These are phyloP conservation scores for Talaromyces amestolkiae DNA, from an alignment of 2,329 filamentous ascomycete genomes.

Conservation along the genomic window DNA sequence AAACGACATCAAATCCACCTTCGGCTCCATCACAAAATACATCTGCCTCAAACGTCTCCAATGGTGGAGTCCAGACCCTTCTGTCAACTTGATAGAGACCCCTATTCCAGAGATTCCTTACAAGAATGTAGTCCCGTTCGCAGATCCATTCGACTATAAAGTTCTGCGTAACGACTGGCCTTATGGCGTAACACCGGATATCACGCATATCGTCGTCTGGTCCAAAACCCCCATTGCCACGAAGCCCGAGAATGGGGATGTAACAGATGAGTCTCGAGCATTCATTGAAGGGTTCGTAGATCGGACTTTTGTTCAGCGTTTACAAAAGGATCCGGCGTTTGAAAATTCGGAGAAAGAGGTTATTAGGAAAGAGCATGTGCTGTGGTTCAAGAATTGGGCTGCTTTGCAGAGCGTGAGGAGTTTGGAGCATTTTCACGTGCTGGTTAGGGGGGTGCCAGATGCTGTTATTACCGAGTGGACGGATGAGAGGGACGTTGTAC, in stretches of 20 bases:
- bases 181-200: constrained; percentile 56
- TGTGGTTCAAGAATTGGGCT: constrained; percentile 67
- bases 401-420: constrained; percentile 60
- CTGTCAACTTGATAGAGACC: constrained; percentile 26
- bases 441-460: constrained; percentile 50
- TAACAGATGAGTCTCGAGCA: constrained; percentile 50
- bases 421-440: constrained; percentile 57
- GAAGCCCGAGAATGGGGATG: constrained; percentile 47
- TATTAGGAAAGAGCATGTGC: constrained; percentile 39
- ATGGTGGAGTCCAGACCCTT: constrained; percentile 45
- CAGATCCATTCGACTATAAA: constrained; percentile 53
- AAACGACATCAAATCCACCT: constrained; percentile 51
- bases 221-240: constrained; percentile 51
- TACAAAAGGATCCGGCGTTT: constrained; percentile 36
- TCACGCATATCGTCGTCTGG: constrained; percentile 60
- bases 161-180: constrained; percentile 64
- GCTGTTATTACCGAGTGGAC: constrained; percentile 47
- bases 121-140: constrained; percentile 53
- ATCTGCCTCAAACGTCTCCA: constrained; percentile 55
- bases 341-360: constrained; percentile 34
- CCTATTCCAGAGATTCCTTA: constrained; percentile 38
- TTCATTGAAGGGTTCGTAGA: constrained; percentile 52
- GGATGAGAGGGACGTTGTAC: constrained; percentile 28
- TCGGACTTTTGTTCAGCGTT: constrained; percentile 48
- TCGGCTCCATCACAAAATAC: constrained; percentile 57